A percentile compares a stretch with the other conserved stretches of the same genome.
Evolutionary conservation across 129 eudicot species (phyloP).

Genomic region (Kitagawia praeruptora): DNA sequence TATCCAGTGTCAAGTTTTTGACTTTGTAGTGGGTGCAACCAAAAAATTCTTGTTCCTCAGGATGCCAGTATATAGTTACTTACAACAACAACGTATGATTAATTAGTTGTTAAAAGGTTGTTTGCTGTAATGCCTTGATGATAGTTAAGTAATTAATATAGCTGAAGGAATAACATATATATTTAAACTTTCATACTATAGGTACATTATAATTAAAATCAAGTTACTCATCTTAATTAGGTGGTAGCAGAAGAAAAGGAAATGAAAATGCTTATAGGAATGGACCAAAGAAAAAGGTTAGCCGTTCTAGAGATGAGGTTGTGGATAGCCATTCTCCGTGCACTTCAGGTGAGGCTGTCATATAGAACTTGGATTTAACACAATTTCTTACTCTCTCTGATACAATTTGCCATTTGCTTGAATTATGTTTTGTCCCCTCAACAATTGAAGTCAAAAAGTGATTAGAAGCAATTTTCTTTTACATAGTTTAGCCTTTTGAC

Average conservation of each 20-base stretch:
- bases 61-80: background rate
- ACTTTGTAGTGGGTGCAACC: background rate
- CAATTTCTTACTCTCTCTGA: too few relatives aligned
- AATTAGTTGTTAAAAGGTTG: background rate
- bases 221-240: conserved; percentile 10
- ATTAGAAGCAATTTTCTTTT: background rate
- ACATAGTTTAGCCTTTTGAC: background rate
- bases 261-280: conserved; percentile 5
- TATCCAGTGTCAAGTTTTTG: background rate
- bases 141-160: too few relatives aligned
- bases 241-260: conserved; percentile 8
- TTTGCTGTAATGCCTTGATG: background rate
- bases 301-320: conserved; percentile 9
- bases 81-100: background rate
- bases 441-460: background rate
- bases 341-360: conserved; percentile 25
- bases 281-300: conserved; percentile 27
- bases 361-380: too few relatives aligned
- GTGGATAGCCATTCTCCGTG: conserved; percentile 16
- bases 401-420: too few relatives aligned
- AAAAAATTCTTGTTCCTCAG: background rate
- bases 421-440: background rate
- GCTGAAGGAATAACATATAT: too few relatives aligned
- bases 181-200: too few relatives aligned
- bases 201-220: too few relatives aligned